phyloP scores from a whole-genome alignment of 2,329 filamentous ascomycete species.

The Aureobasidium melanogenum region DNA sequence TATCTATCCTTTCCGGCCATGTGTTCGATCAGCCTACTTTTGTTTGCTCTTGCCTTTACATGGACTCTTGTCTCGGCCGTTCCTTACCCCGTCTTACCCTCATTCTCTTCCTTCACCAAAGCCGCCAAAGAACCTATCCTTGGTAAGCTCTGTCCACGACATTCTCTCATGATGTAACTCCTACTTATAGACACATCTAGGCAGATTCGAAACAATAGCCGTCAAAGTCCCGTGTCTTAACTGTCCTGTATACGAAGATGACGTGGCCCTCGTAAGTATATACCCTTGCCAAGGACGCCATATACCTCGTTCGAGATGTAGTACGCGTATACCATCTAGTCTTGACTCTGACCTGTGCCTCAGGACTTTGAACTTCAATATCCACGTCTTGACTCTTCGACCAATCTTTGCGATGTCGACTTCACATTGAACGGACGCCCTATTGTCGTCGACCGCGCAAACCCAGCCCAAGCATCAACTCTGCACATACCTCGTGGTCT shows the following conservation, averaged over 20 bases:
- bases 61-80: slow-evolving; percentile 8
- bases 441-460: background rate
- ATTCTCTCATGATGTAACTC: background rate
- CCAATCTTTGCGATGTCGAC: slow-evolving; percentile 4
- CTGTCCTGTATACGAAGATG: slow-evolving; percentile 14
- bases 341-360: slow-evolving; percentile 2
- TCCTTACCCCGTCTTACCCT: slow-evolving; percentile 11
- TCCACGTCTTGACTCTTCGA: slow-evolving; percentile 1
- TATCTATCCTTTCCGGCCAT: background rate
- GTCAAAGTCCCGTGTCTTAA: slow-evolving; percentile 13
- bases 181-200: background rate
- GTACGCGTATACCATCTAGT: background rate
- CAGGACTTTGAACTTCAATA: slow-evolving; percentile 10
- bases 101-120: background rate
- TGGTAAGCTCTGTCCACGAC: background rate
- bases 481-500: slow-evolving; percentile 3
- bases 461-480: background rate
- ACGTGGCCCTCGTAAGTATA: slow-evolving; percentile 16
- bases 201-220: slow-evolving; percentile 7
- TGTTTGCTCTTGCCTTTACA: slow-evolving; percentile 7
- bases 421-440: slow-evolving; percentile 9
- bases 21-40: slow-evolving; percentile 3
- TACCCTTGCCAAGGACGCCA: slow-evolving; percentile 3
- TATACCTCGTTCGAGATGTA: background rate
- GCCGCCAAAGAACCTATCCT: background rate